Conservation (phyloP, 805 yeast genomes). For the Ogataea minuta region DNA sequence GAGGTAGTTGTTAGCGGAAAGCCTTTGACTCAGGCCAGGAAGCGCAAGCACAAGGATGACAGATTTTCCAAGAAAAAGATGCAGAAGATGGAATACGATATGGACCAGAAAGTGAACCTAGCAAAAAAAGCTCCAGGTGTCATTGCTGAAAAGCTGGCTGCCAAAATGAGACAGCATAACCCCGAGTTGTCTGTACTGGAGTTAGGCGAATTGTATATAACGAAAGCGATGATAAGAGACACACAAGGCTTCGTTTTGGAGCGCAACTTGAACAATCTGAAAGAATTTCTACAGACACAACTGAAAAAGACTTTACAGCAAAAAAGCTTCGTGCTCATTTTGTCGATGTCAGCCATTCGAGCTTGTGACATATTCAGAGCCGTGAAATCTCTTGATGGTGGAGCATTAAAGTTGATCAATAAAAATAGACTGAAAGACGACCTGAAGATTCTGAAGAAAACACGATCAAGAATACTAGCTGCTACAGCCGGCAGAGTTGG, state of each 20-base stretch:
- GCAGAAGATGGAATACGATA: constrained; percentile 64
- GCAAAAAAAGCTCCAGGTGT: constrained; percentile 55
- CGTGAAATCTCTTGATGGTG: constrained; percentile 41
- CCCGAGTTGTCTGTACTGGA: constrained; percentile 75
- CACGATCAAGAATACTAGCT: constrained; percentile 51
- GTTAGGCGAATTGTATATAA: constrained; percentile 58
- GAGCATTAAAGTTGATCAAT: constrained; percentile 67
- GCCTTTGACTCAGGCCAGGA: constrained; percentile 21
- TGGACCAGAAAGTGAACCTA: constrained; percentile 52
- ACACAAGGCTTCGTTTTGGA: constrained; percentile 55
- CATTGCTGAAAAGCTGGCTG: constrained; percentile 67
- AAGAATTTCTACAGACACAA: constrained; percentile 50
- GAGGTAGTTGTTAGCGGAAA: constrained; percentile 7
- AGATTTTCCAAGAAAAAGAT: constrained; percentile 64
- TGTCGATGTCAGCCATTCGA: constrained; percentile 77
- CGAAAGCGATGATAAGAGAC: constrained; percentile 55
- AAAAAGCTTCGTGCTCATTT: constrained; percentile 45
- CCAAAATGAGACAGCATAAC: constrained; percentile 55
- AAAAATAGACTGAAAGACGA: constrained; percentile 74
- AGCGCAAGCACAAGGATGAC: constrained; percentile 33
- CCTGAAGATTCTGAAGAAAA: constrained; percentile 40
- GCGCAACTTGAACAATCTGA: constrained; percentile 55
- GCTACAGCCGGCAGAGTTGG: constrained; percentile 62
- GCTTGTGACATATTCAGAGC: constrained; percentile 84
- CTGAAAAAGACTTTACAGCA: constrained; percentile 47